Base-by-base conservation (phyloP, 2,329 filamentous ascomycete species). In the Tolypocladium inflatum region DNA sequence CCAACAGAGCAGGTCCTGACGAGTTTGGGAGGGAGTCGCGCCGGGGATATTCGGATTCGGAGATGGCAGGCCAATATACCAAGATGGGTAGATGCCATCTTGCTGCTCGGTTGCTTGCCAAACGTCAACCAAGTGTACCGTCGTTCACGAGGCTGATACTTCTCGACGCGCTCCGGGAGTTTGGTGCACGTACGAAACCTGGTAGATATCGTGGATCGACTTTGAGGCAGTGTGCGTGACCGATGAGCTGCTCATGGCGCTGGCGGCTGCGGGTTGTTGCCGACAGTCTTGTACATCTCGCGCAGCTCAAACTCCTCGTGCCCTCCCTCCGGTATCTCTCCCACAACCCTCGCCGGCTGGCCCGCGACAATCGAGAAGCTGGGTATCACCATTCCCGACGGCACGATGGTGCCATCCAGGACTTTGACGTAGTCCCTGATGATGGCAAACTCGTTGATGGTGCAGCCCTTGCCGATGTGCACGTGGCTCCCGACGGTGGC, bases 391-490 rank as follows among this genome's bases (percentile, higher is more conserved):
- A 95, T 96, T 60, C 91, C 88, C 0, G 88, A 80, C 2, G 94
- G 89, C 7, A 99, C 83, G 4, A 97, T 87, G 0, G 90, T 85
- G 37, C 88, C 88, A 60, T 96, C 91, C 63, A 97, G 75, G 45
- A 99, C 85, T 71, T 88, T 88, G 54, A 95, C 91, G 68, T 91
- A 95, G 71, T 97, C 94, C 73, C 96, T 97, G 69, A 97, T 84
- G 60, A 97, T 93, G 55, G 87, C 89, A 72, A 97, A 92, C 64
- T 91, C 88, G 58, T 90, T 89, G 55, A 99, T 80, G 1, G 88
- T 87, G 62, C 86, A 90, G 55, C 86, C 84, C 57, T 81, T 80
- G 26, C 91, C 92, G 61, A 99, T 89, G 69, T 91, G 84, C 19
- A 97, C 91, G 73, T 97, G 90, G 64, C 82, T 91, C 2, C 90